These are phyloP conservation scores for Aspergillus sp. DNA, from an alignment of 2,329 filamentous ascomycete species.

Conservation along the genomic window DNA sequence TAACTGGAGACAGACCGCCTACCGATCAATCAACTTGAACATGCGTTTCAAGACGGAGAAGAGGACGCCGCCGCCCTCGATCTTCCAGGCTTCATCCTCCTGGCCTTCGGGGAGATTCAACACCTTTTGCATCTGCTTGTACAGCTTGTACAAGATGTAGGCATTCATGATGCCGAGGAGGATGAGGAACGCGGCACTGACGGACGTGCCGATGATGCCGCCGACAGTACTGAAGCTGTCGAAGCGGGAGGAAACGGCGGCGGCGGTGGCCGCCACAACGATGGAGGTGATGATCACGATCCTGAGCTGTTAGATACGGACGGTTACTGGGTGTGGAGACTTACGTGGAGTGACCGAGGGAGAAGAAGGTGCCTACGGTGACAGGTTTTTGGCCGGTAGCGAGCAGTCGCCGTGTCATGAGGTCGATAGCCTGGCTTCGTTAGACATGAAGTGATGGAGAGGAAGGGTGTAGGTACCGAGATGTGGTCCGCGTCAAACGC, in stretches of 20 bases:
- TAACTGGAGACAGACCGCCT: constrained; percentile 2
- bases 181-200: constrained; percentile 80
- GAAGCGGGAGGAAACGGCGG: constrained; percentile 77
- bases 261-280: constrained; percentile 86
- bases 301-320: constrained; percentile 24
- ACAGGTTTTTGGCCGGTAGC: constrained; percentile 82
- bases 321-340: constrained; percentile 3
- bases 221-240: constrained; percentile 77
- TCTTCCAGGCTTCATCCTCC: constrained; percentile 57
- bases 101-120: constrained; percentile 50
- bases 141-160: constrained; percentile 78
- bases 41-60: constrained; percentile 69
- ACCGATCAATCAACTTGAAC: constrained; percentile 68
- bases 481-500: constrained; percentile 98
- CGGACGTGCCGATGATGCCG: constrained; percentile 83
- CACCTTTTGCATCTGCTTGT: constrained; percentile 65
- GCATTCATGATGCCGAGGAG: constrained; percentile 79
- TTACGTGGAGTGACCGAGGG: constrained; percentile 81
- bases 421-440: constrained; percentile 70
- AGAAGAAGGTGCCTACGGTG: constrained; percentile 93
- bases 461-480: constrained; percentile 44
- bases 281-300: constrained; percentile 89
- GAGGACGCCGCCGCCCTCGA: constrained; percentile 76
- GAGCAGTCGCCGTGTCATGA: constrained; percentile 88
- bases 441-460: neutral